These are phyloP conservation scores for Phaseolus coccineus DNA, from an alignment of 331 rosid genomes.

Conservation along the genomic window DNA sequence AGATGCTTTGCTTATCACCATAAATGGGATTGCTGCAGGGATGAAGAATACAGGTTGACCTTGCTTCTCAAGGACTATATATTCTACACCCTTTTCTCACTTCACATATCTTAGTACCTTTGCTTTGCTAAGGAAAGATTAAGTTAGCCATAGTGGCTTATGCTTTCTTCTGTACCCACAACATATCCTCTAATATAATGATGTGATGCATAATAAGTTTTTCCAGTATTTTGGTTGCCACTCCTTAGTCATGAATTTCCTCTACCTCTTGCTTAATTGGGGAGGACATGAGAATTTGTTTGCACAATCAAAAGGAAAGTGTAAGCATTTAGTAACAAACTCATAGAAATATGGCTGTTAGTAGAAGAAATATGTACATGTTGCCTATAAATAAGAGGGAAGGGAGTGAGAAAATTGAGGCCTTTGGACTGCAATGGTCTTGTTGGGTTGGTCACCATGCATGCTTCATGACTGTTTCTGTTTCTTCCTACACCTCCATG, in stretches of 20 bases:
- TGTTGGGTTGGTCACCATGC: not conserved
- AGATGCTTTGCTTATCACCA: slow-evolving; percentile 92
- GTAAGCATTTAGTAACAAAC: too few species aligned
- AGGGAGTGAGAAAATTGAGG: too few species aligned
- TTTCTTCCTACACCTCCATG: too few species aligned
- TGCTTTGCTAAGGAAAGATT: slow-evolving; percentile 23
- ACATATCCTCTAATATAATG: slow-evolving; percentile 2
- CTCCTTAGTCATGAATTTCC: not conserved
- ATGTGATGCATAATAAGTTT: slow-evolving; percentile 27
- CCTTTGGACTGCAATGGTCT: not conserved
- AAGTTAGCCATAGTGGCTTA: not conserved
- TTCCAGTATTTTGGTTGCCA: slow-evolving; percentile 31
- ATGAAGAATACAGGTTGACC: slow-evolving; percentile 92
- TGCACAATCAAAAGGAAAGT: slow-evolving; percentile 15
- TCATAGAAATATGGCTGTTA: too few species aligned
- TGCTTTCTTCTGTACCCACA: not conserved
- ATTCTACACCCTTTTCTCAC: slow-evolving; percentile 21
- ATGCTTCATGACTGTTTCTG: too few species aligned
- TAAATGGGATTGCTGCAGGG: slow-evolving; percentile 96
- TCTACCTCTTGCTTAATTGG: slow-evolving; percentile 4
- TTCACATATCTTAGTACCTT: not conserved
- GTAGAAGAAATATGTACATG: too few species aligned
- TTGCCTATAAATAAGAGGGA: too few species aligned
- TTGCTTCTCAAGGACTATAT: slow-evolving; percentile 39
- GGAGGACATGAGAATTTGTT: not conserved